Base-by-base conservation (phyloP, 805 yeast species). In the Starmerella ratchasimensis region DNA sequence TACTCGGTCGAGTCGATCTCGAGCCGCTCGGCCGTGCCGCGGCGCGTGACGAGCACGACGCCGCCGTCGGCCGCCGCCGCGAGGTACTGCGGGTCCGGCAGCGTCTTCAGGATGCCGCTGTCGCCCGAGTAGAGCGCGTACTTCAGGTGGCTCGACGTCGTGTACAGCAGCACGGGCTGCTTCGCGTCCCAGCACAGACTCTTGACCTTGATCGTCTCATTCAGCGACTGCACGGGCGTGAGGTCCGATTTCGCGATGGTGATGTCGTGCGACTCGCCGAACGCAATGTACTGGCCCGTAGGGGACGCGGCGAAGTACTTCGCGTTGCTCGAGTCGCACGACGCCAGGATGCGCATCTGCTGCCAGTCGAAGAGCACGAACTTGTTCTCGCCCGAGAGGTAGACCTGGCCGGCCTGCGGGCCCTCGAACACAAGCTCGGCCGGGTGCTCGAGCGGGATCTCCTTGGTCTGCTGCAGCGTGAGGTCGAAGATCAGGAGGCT, bases 141-240 rank as follows among this genome's bases (percentile, higher is more conserved):
- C 63, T 88, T 90, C 62, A 93, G 79, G 59, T 90, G 99, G 63
- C 88, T 88, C 59, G 90, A 68, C 6, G 99, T 90, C 16, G 96
- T 79, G 62, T 88, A 90, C 48, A 90, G 69, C 57, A 90, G 69
- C 23, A 93, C 94, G 4, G 47, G 45, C 37, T 88, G 88, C 34
- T 80, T 66, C 50, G 84, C 95, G 59, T 90, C 97, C 96, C 96
- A 90, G 15, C 94, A 82, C 33, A 95, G 96, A 63, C 93, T 76
- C 65, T 90, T 90, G 54, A 90, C 83, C 58, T 98, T 70, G 50
- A 90, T 90, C 3, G 97, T 88, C 65, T 90, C 99, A 57, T 84
- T 96, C 73, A 84, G 70, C 2, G 93, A 74, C 37, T 88, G 75
- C 28, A 84, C 66, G 40, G 74, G 62, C 55, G 82, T 84, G 46